Evolutionary conservation across 2,329 filamentous ascomycete genomes (phyloP).

Genomic region (Rhinocladiella mackenziei): DNA sequence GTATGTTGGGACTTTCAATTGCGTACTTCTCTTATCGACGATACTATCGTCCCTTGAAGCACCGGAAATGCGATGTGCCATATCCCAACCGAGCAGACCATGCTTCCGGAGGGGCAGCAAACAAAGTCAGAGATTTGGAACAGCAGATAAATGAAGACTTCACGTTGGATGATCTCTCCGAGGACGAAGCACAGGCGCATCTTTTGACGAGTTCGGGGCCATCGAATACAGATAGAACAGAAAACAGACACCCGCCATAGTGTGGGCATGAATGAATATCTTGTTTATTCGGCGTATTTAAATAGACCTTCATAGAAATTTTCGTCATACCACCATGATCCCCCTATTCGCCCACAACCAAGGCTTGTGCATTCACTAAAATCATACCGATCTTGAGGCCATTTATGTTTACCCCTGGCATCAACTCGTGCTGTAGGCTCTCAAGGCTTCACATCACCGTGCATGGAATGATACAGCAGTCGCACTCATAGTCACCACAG

Average conservation of each 20-base stretch:
- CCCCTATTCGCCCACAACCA: no score
- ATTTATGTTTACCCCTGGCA: neutral
- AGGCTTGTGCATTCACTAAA: no score
- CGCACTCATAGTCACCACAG: constrained; percentile 20
- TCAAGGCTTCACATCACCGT: constrained; percentile 13
- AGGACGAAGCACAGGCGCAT: constrained; percentile 19
- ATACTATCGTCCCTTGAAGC: constrained; percentile 55
- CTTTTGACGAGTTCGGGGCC: constrained; percentile 15
- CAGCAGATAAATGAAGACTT: constrained; percentile 22
- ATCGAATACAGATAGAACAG: constrained; percentile 1
- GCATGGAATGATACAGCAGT: constrained; percentile 25
- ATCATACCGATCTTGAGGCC: neutral
- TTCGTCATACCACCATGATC: no score
- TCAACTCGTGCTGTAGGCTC: neutral
- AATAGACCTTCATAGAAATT: no score
- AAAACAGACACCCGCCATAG: no score
- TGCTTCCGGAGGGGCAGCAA: constrained; percentile 5
- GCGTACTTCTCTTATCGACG: constrained; percentile 58
- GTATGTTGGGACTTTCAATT: constrained; percentile 51
- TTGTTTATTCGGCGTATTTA: no score
- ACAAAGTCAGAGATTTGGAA: constrained; percentile 22
- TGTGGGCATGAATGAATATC: constrained; percentile 8
- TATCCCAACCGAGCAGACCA: constrained; percentile 35
- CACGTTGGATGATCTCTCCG: constrained; percentile 25
- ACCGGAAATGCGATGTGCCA: constrained; percentile 50